Conservation (phyloP, 768 basidiomycete genomes). For the Kwoniella sp. region DNA sequence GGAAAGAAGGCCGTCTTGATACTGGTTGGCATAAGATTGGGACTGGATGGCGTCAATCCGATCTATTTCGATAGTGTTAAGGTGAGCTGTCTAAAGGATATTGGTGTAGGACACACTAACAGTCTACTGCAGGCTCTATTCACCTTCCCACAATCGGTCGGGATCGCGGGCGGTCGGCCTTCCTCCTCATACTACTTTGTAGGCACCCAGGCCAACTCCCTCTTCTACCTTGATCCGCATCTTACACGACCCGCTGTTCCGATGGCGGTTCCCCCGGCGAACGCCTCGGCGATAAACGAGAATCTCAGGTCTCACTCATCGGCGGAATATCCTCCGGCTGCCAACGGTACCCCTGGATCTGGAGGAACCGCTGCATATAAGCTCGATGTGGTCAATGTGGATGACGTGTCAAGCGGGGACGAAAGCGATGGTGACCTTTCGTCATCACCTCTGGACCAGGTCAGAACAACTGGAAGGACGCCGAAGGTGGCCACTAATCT, state of each 20-base stretch:
- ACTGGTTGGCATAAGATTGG: slow-evolving; percentile 77
- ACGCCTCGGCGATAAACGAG: not conserved
- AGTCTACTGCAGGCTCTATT: slow-evolving; percentile 62
- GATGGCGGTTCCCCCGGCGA: slow-evolving; percentile 50
- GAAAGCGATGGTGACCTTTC: slow-evolving; percentile 22
- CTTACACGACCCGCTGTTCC: slow-evolving; percentile 71
- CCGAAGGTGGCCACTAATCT: slow-evolving; percentile 6
- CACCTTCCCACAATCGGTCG: slow-evolving; percentile 90
- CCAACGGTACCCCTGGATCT: not conserved
- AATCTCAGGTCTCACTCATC: slow-evolving; percentile 11
- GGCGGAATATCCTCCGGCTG: slow-evolving; percentile 1
- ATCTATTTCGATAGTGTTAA: slow-evolving; percentile 85
- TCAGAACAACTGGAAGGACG: not conserved
- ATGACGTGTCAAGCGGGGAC: slow-evolving; percentile 30
- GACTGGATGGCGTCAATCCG: slow-evolving; percentile 89
- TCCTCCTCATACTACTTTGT: slow-evolving; percentile 99
- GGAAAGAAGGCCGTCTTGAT: slow-evolving; percentile 79
- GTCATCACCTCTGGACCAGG: slow-evolving; percentile 7
- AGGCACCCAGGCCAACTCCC: slow-evolving; percentile 78
- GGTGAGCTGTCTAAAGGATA: slow-evolving; percentile 55
- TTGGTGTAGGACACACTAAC: too few relatives aligned
- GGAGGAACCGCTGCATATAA: slow-evolving; percentile 5
- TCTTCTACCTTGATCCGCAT: slow-evolving; percentile 57
- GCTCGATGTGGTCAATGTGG: slow-evolving; percentile 37
- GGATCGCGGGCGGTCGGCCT: slow-evolving; percentile 92